phyloP scores from a whole-genome alignment of 306 rosid species.

The Acacia melanoxylon region DNA sequence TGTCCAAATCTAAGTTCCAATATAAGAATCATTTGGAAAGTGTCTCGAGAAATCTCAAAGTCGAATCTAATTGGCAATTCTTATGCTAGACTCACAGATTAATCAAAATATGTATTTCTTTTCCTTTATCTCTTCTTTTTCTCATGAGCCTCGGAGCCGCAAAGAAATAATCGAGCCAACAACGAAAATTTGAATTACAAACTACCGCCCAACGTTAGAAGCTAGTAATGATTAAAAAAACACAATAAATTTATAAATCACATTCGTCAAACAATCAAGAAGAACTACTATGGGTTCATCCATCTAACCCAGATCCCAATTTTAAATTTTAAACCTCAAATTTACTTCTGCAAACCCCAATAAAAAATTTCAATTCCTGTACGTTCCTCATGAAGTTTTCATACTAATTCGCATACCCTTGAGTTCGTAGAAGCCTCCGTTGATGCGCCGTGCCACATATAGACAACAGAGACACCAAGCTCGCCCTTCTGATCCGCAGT shows the following conservation, averaged over 20 bases:
- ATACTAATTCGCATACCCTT: constrained; percentile 59
- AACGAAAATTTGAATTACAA: constrained; percentile 1
- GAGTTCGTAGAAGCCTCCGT: constrained; percentile 84
- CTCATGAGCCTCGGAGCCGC: constrained; percentile 2
- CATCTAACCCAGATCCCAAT: constrained; percentile 16
- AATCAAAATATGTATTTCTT: constrained; percentile 9
- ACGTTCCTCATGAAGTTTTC: neutral
- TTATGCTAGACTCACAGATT: neutral
- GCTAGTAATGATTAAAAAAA: neutral
- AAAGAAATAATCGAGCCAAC: neutral
- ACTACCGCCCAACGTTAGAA: neutral
- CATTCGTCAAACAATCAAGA: constrained; percentile 6
- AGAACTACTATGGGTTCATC: neutral
- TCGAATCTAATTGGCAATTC: constrained; percentile 4
- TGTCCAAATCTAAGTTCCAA: constrained; percentile 8
- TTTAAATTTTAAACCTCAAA: constrained; percentile 17
- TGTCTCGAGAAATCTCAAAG: constrained; percentile 15
- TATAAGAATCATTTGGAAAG: neutral
- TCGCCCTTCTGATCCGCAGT: constrained; percentile 90
- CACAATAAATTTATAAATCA: neutral
- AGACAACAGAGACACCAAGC: constrained; percentile 73
- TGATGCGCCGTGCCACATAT: constrained; percentile 82
- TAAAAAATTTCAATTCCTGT: neutral
- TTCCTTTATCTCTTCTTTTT: neutral
- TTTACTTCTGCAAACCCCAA: constrained; percentile 14